Evolutionary conservation across 2,329 filamentous ascomycete genomes (phyloP).

Genomic region (Parasarocladium wereldwijsianum): DNA sequence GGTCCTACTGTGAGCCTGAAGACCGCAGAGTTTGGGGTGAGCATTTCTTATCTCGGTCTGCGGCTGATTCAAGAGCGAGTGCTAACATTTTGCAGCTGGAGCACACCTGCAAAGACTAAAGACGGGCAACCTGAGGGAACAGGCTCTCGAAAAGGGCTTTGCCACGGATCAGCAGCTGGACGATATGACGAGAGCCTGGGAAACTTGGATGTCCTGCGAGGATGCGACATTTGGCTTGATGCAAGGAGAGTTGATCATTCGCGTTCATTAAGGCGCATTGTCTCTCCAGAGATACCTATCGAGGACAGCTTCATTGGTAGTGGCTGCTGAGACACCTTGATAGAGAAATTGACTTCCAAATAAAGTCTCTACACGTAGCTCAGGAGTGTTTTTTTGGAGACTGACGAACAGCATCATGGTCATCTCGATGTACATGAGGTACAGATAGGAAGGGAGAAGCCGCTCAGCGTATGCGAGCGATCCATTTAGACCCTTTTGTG

Average conservation of each 20-base stretch:
- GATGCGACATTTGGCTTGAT: conserved; percentile 15
- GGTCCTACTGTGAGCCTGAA: conserved; percentile 13
- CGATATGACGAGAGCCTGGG: conserved; percentile 14
- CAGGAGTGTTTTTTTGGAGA: no score
- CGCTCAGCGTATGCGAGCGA: no score
- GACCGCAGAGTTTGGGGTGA: conserved; percentile 14
- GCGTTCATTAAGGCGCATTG: no score
- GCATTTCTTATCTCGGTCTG: conserved; percentile 3
- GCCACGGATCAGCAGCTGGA: conserved; percentile 12
- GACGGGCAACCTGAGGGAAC: conserved; percentile 11
- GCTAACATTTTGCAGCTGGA: conserved; percentile 9
- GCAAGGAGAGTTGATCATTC: conserved; percentile 14
- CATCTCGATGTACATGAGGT: no score
- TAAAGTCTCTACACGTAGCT: no score
- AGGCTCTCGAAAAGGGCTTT: conserved; percentile 12
- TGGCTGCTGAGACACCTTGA: no score
- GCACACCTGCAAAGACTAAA: conserved; percentile 13
- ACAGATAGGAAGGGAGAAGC: no score
- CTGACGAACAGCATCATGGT: no score
- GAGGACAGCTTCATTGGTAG: no score
- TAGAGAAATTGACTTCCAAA: no score
- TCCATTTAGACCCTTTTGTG: no score
- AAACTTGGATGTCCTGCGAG: conserved; percentile 12
- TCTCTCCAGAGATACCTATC: no score
- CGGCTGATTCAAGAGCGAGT: neutral